Percentiles rank a stretch among this genome's conserved stretches.
phyloP scores from a whole-genome alignment of 805 yeast species.

The Candida jianshihensis region DNA sequence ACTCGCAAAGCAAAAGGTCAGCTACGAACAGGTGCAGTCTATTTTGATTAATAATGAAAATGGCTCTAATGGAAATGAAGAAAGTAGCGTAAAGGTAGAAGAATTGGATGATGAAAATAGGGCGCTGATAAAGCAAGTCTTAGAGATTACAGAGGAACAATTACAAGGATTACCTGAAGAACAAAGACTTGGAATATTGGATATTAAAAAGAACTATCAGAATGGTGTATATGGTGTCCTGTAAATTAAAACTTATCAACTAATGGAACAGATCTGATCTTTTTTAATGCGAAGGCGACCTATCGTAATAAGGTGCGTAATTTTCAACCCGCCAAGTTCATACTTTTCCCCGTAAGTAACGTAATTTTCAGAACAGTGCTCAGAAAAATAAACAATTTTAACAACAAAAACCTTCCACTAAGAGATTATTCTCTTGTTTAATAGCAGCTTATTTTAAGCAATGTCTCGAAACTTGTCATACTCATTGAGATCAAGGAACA shows the following conservation, averaged over 20 bases:
- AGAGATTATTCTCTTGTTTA: not conserved
- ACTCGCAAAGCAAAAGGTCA: conserved; percentile 22
- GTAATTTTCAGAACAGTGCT: too few relatives aligned
- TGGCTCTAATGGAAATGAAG: not conserved
- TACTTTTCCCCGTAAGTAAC: too few relatives aligned
- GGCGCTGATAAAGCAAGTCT: conserved; percentile 43
- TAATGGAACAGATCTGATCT: too few relatives aligned
- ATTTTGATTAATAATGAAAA: conserved; percentile 22
- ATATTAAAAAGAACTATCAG: conserved; percentile 22
- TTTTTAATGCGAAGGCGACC: too few relatives aligned
- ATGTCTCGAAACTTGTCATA: not conserved
- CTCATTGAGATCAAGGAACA: not conserved
- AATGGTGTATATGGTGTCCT: conserved; percentile 22
- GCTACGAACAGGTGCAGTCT: conserved; percentile 26
- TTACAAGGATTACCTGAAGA: conserved; percentile 42
- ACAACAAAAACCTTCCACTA: not conserved
- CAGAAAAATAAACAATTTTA: conserved; percentile 19
- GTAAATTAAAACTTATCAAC: not conserved
- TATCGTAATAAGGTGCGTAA: too few relatives aligned
- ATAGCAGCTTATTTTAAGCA: not conserved
- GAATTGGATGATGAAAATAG: conserved; percentile 32
- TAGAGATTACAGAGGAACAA: conserved; percentile 46
- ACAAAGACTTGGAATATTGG: conserved; percentile 29
- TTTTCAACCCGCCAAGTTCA: too few relatives aligned
- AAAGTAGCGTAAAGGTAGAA: conserved; percentile 1